phyloP scores from a whole-genome alignment of 2,329 filamentous ascomycete genomes.

The Colletotrichum sp. region DNA sequence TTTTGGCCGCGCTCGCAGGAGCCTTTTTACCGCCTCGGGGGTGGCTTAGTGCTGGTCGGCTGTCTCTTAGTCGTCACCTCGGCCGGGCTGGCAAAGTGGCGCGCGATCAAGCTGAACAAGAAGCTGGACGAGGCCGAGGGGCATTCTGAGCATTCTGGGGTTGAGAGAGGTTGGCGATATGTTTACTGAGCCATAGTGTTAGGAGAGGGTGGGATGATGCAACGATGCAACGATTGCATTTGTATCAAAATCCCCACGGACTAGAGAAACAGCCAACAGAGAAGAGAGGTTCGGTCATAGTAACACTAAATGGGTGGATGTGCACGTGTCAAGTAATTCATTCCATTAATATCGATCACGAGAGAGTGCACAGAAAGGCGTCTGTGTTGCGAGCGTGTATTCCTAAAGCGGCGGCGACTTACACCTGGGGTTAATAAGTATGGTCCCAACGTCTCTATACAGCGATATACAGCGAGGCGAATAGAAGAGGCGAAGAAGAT shows the following conservation, averaged over 20 bases:
- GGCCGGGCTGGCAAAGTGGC: slow-evolving; percentile 24
- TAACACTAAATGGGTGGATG: background rate
- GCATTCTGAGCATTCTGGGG: slow-evolving; percentile 24
- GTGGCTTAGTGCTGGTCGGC: slow-evolving; percentile 51
- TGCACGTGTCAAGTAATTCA: background rate
- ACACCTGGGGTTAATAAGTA: background rate
- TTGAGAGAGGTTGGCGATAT: slow-evolving; percentile 26
- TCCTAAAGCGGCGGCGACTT: background rate
- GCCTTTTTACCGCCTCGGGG: slow-evolving; percentile 30
- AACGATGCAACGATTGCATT: background rate
- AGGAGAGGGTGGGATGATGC: background rate
- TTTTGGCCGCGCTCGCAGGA: slow-evolving; percentile 33
- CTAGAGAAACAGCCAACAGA: background rate
- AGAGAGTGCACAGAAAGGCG: background rate
- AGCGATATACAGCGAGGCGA: background rate
- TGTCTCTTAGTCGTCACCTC: slow-evolving; percentile 64
- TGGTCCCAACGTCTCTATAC: background rate
- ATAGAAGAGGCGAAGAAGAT: background rate
- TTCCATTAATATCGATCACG: background rate
- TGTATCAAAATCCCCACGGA: background rate
- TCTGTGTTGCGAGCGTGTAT: background rate
- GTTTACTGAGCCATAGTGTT: background rate
- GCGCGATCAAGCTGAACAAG: slow-evolving; percentile 26
- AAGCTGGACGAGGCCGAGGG: slow-evolving; percentile 29
- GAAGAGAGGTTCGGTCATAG: background rate